Conservation (phyloP, 768 basidiomycete species). For the Tephrocybe sp. region DNA sequence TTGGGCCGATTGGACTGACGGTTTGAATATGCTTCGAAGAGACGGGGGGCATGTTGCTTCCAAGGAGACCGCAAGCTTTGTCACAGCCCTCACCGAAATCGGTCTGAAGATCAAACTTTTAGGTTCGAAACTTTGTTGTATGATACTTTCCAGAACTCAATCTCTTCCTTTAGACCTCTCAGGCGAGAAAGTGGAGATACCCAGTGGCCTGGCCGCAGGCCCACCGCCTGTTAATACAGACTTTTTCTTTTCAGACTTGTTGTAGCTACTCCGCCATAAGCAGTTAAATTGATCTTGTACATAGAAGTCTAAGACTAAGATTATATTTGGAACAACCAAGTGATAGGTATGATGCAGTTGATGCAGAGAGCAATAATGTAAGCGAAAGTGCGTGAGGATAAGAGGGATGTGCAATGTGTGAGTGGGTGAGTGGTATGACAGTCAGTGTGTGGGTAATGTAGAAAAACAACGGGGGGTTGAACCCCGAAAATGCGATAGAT, state of each 20-base stretch:
- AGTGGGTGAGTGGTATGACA: conserved; percentile 16
- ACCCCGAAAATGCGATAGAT: conserved; percentile 51
- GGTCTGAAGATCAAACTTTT: conserved; percentile 89
- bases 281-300: neutral
- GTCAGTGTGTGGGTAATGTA: conserved; percentile 26
- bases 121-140: conserved; percentile 41
- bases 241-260: conserved; percentile 80
- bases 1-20: conserved; percentile 96
- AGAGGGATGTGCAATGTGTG: conserved; percentile 11
- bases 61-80: conserved; percentile 82
- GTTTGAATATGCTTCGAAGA: conserved; percentile 80
- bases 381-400: conserved; percentile 10
- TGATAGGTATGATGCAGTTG: conserved; percentile 51
- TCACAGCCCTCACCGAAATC: conserved; percentile 85
- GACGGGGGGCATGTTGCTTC: conserved; percentile 84
- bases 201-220: conserved; percentile 73
- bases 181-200: conserved; percentile 88
- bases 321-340: conserved; percentile 7
- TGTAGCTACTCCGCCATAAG: conserved; percentile 20
- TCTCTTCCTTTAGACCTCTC: conserved; percentile 61
- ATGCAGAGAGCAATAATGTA: conserved; percentile 39
- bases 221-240: conserved; percentile 77
- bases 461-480: conserved; percentile 76
- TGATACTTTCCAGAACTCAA: neutral
- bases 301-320: too few species aligned